Percentiles rank a stretch among this genome's conserved stretches.
Evolutionary conservation across 2,329 filamentous ascomycete species (phyloP).

Genomic region (Alternaria sp.): DNA sequence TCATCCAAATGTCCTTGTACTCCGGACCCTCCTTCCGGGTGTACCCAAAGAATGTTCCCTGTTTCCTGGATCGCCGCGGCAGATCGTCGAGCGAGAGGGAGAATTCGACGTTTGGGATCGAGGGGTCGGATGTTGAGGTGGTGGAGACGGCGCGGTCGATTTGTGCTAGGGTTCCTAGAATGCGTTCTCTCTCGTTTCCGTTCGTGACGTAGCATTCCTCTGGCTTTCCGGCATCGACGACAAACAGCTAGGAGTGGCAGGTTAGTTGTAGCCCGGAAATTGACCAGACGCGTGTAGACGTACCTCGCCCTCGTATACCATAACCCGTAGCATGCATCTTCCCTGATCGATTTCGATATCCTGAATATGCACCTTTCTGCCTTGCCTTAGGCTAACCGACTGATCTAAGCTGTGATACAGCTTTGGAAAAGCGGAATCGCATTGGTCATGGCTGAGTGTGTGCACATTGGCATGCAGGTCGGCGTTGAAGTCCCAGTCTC

Average conservation of each 20-base stretch:
- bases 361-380: constrained; percentile 33
- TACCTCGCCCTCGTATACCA: constrained; percentile 43
- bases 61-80: constrained; percentile 35
- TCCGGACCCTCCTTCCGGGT: constrained; percentile 36
- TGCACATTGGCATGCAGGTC: constrained; percentile 43
- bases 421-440: constrained; percentile 42
- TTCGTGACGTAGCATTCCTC: constrained; percentile 43
- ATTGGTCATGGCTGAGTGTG: constrained; percentile 41
- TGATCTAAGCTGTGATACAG: constrained; percentile 40
- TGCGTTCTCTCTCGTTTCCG: constrained; percentile 44
- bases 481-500: constrained; percentile 34
- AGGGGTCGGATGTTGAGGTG: constrained; percentile 33
- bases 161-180: constrained; percentile 42
- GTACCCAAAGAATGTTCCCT: constrained; percentile 40
- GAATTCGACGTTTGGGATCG: constrained; percentile 42
- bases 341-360: constrained; percentile 39
- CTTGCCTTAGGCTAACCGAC: constrained; percentile 30
- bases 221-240: constrained; percentile 39
- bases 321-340: constrained; percentile 41
- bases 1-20: constrained; percentile 44
- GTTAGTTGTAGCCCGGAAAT: constrained; percentile 8
- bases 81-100: constrained; percentile 42
- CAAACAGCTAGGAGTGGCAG: constrained; percentile 30
- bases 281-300: neutral
- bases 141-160: constrained; percentile 41